Evolutionary conservation across 768 basidiomycete species (phyloP), one percentile per base, ranked within the genome.

Genomic region (Hortiboletus flavorubellus): DNA sequence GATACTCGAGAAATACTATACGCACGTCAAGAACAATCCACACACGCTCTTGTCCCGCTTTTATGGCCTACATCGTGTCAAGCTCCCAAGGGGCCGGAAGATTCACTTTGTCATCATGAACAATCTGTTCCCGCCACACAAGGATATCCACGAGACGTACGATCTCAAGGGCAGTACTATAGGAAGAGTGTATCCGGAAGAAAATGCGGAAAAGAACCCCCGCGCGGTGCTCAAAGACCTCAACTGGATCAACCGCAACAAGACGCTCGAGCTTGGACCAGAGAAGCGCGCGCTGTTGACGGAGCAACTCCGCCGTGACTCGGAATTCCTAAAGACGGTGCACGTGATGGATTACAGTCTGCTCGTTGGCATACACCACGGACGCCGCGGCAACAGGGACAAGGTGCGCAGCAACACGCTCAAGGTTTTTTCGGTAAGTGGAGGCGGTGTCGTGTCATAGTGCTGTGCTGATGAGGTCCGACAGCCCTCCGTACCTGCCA

Each of bases 31-130:
- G 69, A 78, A 73, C 41, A 98, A 98, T 72, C 97, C 97, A 0
- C 94, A 98, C 66, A 97, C 95, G 0, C 77, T 98, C 2, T 74
- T 99, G 6, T 93, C 91, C 8, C 80, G 97, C 21, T 98, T 99
- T 72, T 99, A 98, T 68, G 97, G 97, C 9, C 79, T 99, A 11
- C 97, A 99, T 66, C 87, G 97, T 53, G 97, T 99, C 56, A 99
- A 99, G 75, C 81, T 99, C 0, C 97, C 97, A 0, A 80, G 82
- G 35, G 97, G 97, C 0, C 76, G 81, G 43, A 99, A 99, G 75
- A 99, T 99, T 50, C 97, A 99, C 70, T 99, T 99, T 68, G 93
- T 98, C 52, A 97, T 99, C 73, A 98, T 98, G 94, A 99, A 98
- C 77, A 99, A 99, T 70, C 80, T 99, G 30, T 98, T 99, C 74